A percentile compares a stretch with the other conserved stretches of the same genome.
Evolutionary conservation across 2,329 filamentous ascomycete species (phyloP).

Genomic region (Curvularia hawaiiensis): DNA sequence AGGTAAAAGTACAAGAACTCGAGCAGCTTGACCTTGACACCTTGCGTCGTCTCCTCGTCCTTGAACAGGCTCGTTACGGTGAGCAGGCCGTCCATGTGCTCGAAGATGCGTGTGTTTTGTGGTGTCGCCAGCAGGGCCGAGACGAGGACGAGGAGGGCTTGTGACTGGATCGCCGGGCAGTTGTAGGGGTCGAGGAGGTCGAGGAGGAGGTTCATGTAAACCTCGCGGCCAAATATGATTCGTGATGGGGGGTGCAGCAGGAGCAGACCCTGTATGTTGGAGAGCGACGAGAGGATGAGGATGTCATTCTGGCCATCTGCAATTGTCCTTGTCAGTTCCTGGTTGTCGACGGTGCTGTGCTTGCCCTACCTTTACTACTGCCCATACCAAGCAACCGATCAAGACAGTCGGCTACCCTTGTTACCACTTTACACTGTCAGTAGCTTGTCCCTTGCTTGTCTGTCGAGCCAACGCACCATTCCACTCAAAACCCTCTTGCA

Average conservation of each 20-base stretch:
- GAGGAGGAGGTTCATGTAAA: slow-evolving; percentile 95
- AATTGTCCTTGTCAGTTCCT: slow-evolving; percentile 2
- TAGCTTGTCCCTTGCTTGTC: background rate
- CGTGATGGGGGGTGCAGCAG: slow-evolving; percentile 91
- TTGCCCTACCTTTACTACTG: slow-evolving; percentile 54
- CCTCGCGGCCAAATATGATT: slow-evolving; percentile 82
- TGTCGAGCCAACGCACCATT: slow-evolving; percentile 63
- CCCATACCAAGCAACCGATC: slow-evolving; percentile 83
- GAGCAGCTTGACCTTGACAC: slow-evolving; percentile 94
- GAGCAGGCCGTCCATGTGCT: slow-evolving; percentile 86
- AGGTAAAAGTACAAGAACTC: slow-evolving; percentile 99
- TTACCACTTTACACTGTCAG: slow-evolving; percentile 63
- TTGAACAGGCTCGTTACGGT: slow-evolving; percentile 94
- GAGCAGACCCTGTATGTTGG: slow-evolving; percentile 85
- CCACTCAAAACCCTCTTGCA: slow-evolving; percentile 98
- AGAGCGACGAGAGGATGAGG: slow-evolving; percentile 84
- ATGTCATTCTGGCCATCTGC: slow-evolving; percentile 81
- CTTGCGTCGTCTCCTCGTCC: slow-evolving; percentile 78
- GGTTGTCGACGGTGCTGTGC: background rate
- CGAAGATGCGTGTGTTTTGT: slow-evolving; percentile 87
- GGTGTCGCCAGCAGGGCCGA: slow-evolving; percentile 86
- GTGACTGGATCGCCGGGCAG: slow-evolving; percentile 88
- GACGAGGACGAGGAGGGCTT: slow-evolving; percentile 87
- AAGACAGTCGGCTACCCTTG: slow-evolving; percentile 82
- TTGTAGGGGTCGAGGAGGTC: slow-evolving; percentile 91